Conservation (phyloP, 2,329 filamentous ascomycete genomes). For the Calonectria crousiana region DNA sequence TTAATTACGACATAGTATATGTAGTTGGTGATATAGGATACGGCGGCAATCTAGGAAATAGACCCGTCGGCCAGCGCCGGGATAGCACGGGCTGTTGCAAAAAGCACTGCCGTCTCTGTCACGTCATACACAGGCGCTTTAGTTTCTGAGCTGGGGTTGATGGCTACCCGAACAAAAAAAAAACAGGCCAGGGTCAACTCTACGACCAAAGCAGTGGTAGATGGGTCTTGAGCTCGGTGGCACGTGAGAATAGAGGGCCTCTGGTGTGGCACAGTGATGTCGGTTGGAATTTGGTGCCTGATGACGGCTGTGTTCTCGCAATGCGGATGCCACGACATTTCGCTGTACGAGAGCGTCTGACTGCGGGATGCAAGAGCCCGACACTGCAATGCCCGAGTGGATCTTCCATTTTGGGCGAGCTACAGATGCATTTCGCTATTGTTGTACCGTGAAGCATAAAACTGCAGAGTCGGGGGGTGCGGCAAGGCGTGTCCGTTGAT, state of each 20-base stretch:
- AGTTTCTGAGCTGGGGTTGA: neutral
- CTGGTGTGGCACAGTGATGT: neutral
- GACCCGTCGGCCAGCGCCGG: constrained; percentile 8
- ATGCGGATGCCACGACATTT: constrained; percentile 2
- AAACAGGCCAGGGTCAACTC: neutral
- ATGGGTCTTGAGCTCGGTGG: neutral
- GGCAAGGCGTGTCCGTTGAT: neutral
- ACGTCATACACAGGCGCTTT: constrained; percentile 14
- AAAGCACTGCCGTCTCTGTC: neutral
- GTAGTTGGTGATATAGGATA: neutral
- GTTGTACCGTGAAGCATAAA: neutral
- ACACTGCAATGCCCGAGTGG: neutral
- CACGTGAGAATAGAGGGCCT: neutral
- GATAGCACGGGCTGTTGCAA: constrained; percentile 35
- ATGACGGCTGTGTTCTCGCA: neutral
- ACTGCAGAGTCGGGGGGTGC: neutral
- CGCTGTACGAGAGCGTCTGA: neutral
- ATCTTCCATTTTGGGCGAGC: neutral
- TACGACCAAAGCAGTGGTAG: neutral
- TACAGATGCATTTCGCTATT: neutral
- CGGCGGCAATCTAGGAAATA: constrained; percentile 37
- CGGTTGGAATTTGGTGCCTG: neutral
- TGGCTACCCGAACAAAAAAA: neutral
- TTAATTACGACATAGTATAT: constrained; percentile 30
- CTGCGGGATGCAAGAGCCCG: neutral